Evolutionary conservation across 1,284 basidiomycete species (phyloP).

Genomic region (Rhodotorula sp.): DNA sequence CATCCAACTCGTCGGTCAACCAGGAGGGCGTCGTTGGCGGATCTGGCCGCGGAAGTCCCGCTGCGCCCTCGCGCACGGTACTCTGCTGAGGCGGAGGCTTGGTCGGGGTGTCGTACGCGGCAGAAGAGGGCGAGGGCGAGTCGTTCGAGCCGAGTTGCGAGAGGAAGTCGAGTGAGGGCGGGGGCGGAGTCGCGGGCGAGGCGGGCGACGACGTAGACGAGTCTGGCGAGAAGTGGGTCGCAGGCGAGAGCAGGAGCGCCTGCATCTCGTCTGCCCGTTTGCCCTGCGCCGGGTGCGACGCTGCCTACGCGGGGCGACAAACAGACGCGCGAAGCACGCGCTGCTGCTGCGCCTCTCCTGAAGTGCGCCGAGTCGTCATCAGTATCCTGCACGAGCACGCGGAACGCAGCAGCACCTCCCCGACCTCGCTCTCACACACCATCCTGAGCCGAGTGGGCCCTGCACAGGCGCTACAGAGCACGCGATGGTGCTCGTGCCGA

Average conservation of each 20-base stretch:
- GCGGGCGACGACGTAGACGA: slow-evolving; percentile 1
- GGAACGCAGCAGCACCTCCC: too few relatives aligned
- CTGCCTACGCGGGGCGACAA: too few relatives aligned
- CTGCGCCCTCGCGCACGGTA: not conserved
- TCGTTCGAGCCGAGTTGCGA: not conserved
- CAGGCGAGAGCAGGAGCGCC: slow-evolving; percentile 5
- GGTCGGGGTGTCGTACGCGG: slow-evolving; percentile 3
- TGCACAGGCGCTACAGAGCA: too few relatives aligned
- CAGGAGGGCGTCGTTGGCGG: slow-evolving; percentile 3
- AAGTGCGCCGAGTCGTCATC: too few relatives aligned
- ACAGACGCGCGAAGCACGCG: too few relatives aligned
- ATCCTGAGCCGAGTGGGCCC: too few relatives aligned
- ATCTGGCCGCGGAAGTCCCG: not conserved
- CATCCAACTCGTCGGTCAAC: slow-evolving; percentile 4
- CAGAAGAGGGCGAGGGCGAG: not conserved
- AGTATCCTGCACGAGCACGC: too few relatives aligned
- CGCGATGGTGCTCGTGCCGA: not conserved
- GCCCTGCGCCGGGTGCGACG: accelerated
- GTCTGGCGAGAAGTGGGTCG: slow-evolving; percentile 14
- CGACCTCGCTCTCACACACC: too few relatives aligned
- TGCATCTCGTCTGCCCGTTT: not conserved
- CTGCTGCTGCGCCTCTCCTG: too few relatives aligned
- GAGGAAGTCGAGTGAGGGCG: slow-evolving; percentile 32
- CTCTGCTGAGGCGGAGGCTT: not conserved
- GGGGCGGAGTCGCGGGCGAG: slow-evolving; percentile 17